phyloP scores from a whole-genome alignment of 73 alveolate genomes.

The Blepharisma stoltei region DNA sequence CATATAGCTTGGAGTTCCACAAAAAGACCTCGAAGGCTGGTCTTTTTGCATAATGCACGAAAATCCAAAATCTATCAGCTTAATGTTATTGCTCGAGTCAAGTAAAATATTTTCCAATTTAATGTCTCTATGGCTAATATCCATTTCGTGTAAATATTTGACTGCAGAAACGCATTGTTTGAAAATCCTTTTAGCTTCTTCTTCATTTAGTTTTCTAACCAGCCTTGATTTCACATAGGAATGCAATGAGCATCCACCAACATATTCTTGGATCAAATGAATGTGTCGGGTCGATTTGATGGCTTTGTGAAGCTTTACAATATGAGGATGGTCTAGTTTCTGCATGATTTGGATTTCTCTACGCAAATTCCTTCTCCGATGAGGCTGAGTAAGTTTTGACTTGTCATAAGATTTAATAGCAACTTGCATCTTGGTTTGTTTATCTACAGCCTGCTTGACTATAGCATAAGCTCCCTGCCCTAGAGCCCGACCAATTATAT shows the following conservation, averaged over 20 bases:
- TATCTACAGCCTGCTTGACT: conserved; percentile 47
- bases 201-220: conserved; percentile 64
- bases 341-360: conserved; percentile 56
- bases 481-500: conserved; percentile 7
- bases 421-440: conserved; percentile 34
- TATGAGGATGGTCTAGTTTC: conserved; percentile 73
- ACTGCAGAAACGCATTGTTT: conserved; percentile 73
- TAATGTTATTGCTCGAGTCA: conserved; percentile 61
- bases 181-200: conserved; percentile 69
- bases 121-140: conserved; percentile 86
- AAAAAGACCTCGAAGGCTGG: conserved; percentile 62
- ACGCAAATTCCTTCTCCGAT: conserved; percentile 45
- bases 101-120: conserved; percentile 84
- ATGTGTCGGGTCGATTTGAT: conserved; percentile 64
- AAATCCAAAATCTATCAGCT: conserved; percentile 85
- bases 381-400: conserved; percentile 44
- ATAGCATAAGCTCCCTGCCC: conserved; percentile 80
- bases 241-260: conserved; percentile 72
- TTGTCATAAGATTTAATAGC: conserved; percentile 58
- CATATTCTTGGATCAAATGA: conserved; percentile 83
- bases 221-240: conserved; percentile 61
- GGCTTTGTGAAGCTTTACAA: conserved; percentile 65
- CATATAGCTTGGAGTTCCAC: conserved; percentile 92
- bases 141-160: conserved; percentile 72
- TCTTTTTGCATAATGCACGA: conserved; percentile 7